These are phyloP conservation scores for Zygosaccharomyces kombuchaensis DNA, from an alignment of 805 yeast genomes.

Conservation along the genomic window DNA sequence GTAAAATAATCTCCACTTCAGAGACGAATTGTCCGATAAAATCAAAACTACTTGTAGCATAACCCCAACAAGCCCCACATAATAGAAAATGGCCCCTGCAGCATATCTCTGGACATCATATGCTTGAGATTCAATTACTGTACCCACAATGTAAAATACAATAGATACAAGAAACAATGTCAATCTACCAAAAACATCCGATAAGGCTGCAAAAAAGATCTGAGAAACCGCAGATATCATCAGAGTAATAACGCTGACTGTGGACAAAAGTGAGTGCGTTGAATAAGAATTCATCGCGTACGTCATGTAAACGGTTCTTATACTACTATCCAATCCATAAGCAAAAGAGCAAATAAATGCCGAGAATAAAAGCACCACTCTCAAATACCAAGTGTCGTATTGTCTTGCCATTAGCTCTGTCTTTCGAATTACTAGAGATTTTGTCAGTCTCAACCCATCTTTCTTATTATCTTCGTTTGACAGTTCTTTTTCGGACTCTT, in stretches of 20 bases:
- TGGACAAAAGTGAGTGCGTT: slow-evolving; percentile 47
- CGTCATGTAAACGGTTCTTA: slow-evolving; percentile 46
- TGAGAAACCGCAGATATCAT: slow-evolving; percentile 58
- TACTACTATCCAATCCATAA: slow-evolving; percentile 50
- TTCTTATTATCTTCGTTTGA: slow-evolving; percentile 3
- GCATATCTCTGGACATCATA: slow-evolving; percentile 49
- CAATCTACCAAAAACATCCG: slow-evolving; percentile 54
- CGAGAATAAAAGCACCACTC: slow-evolving; percentile 39
- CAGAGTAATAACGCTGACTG: slow-evolving; percentile 47
- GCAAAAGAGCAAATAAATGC: slow-evolving; percentile 50
- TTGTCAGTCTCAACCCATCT: slow-evolving; percentile 14
- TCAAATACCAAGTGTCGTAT: slow-evolving; percentile 36
- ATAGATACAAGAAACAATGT: slow-evolving; percentile 45
- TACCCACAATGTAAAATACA: slow-evolving; percentile 51
- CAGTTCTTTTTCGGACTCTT: background rate
- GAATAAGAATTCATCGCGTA: slow-evolving; percentile 50
- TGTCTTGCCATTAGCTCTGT: slow-evolving; percentile 48
- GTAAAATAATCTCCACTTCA: slow-evolving; percentile 66
- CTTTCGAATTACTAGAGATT: slow-evolving; percentile 45
- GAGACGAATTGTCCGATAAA: slow-evolving; percentile 60
- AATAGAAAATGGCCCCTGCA: slow-evolving; percentile 50
- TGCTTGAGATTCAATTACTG: slow-evolving; percentile 53
- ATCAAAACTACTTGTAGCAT: slow-evolving; percentile 53
- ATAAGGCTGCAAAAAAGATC: slow-evolving; percentile 50
- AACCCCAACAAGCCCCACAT: slow-evolving; percentile 59